These are phyloP conservation scores for Trametes hirsuta DNA, from an alignment of 1,284 basidiomycete genomes.

Conservation along the genomic window DNA sequence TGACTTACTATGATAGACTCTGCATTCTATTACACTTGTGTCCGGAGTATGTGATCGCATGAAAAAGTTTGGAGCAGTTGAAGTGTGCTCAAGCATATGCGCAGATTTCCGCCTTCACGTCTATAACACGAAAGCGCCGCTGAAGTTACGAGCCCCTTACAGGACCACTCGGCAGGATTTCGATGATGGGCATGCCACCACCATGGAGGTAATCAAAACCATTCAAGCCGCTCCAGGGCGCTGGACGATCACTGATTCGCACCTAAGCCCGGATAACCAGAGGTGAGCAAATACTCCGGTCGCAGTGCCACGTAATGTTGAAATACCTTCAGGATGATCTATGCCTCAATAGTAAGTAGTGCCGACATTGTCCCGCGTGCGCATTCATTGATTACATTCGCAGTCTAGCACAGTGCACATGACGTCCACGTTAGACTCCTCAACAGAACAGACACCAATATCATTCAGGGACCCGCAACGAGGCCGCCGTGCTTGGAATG, in stretches of 20 bases:
- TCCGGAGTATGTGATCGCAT: conserved; percentile 56
- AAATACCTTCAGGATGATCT: conserved; percentile 73
- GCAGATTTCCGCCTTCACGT: conserved; percentile 86
- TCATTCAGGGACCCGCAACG: conserved; percentile 60
- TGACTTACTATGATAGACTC: conserved; percentile 53
- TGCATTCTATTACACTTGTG: conserved; percentile 82
- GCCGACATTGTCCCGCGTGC: background rate
- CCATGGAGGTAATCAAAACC: conserved; percentile 77
- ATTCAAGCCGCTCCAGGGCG: conserved; percentile 76
- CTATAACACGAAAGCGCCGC: conserved; percentile 75
- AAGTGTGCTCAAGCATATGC: conserved; percentile 15
- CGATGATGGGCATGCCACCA: conserved; percentile 57
- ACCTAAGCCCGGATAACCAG: conserved; percentile 90
- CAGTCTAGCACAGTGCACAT: conserved; percentile 82
- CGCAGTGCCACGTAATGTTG: background rate
- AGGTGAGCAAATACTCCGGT: conserved; percentile 48
- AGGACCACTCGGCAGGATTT: conserved; percentile 22
- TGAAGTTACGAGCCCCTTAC: conserved; percentile 17
- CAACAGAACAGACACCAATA: conserved; percentile 72
- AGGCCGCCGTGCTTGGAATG: conserved; percentile 39
- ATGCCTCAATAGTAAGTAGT: conserved; percentile 77
- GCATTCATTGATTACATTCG: background rate
- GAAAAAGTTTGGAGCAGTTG: background rate
- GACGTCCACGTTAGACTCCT: conserved; percentile 78
- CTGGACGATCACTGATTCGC: conserved; percentile 96